phyloP scores from a whole-genome alignment of 2,329 filamentous ascomycete species.

The Macrophomina phaseolina region DNA sequence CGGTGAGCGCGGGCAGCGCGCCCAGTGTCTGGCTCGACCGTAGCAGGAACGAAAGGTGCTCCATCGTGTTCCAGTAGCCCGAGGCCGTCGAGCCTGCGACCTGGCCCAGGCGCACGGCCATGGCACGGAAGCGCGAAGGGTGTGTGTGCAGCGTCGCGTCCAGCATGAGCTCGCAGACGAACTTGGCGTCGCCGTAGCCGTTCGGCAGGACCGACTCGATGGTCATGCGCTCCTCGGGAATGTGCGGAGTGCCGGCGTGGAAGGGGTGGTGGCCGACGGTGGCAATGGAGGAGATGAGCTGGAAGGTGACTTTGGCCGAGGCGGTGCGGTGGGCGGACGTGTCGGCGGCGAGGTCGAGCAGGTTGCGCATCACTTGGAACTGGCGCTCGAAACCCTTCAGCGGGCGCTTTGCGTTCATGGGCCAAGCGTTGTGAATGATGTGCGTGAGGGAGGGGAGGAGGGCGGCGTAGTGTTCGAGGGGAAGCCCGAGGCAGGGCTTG shows the following conservation, averaged over 20 bases:
- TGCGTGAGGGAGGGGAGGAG: conserved; percentile 53
- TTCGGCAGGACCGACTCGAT: conserved; percentile 51
- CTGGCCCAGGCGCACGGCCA: conserved; percentile 57
- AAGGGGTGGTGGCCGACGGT: conserved; percentile 43
- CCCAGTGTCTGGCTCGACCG: conserved; percentile 57
- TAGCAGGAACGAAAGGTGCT: conserved; percentile 58
- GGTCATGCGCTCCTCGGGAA: conserved; percentile 52
- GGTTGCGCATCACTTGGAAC: conserved; percentile 56
- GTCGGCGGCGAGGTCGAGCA: conserved; percentile 54
- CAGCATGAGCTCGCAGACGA: conserved; percentile 57
- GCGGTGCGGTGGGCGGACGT: conserved; percentile 31
- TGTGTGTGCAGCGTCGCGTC: conserved; percentile 54
- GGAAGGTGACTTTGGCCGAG: conserved; percentile 40
- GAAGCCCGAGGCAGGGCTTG: conserved; percentile 56
- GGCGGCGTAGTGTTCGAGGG: conserved; percentile 42
- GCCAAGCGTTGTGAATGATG: conserved; percentile 62
- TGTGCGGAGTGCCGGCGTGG: conserved; percentile 32
- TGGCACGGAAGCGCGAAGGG: conserved; percentile 50
- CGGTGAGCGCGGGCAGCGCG: conserved; percentile 50
- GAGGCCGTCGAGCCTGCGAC: conserved; percentile 57
- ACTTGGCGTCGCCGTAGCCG: conserved; percentile 62
- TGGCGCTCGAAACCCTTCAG: conserved; percentile 58
- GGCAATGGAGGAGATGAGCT: conserved; percentile 51
- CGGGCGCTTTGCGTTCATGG: conserved; percentile 60
- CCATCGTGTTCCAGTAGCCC: conserved; percentile 62